A percentile compares a stretch with the other conserved stretches of the same genome.
Conservation (phyloP, 495 filamentous ascomycete genomes). For the Sordaria brevicollis region DNA sequence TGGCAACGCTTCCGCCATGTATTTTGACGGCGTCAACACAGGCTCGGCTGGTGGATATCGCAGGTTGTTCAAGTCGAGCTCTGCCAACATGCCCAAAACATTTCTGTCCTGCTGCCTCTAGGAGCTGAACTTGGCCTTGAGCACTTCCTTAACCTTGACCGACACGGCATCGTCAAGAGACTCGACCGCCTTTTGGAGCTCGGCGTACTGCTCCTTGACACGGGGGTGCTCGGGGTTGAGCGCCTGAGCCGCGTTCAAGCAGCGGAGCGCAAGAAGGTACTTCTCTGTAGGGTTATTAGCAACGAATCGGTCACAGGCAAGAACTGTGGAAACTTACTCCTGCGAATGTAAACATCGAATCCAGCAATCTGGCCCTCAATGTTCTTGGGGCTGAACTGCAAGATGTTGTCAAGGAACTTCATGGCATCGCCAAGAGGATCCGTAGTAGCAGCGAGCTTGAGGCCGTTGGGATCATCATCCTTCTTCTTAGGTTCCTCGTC, state of each 20-base stretch:
- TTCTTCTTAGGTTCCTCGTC: constrained; percentile 59
- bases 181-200: constrained; percentile 56
- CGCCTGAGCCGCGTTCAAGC: constrained; percentile 59
- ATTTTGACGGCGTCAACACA: not conserved
- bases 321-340: constrained; percentile 44
- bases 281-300: constrained; percentile 46
- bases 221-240: constrained; percentile 64
- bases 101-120: constrained; percentile 17
- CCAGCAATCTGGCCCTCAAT: constrained; percentile 74
- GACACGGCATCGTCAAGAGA: constrained; percentile 43
- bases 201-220: constrained; percentile 64
- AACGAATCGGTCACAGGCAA: not conserved
- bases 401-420: constrained; percentile 72
- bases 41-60: not conserved
- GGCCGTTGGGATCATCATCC: constrained; percentile 78
- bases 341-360: constrained; percentile 79
- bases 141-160: constrained; percentile 50
- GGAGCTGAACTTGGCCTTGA: constrained; percentile 52
- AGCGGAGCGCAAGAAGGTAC: constrained; percentile 74
- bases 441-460: constrained; percentile 63
- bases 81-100: not conserved
- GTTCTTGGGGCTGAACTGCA: constrained; percentile 73
- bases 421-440: constrained; percentile 77
- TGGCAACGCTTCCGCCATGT: not conserved
- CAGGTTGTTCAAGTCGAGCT: not conserved